These are phyloP conservation scores for Acidiella bohemica DNA, from an alignment of 495 filamentous ascomycete genomes.

Conservation along the genomic window DNA sequence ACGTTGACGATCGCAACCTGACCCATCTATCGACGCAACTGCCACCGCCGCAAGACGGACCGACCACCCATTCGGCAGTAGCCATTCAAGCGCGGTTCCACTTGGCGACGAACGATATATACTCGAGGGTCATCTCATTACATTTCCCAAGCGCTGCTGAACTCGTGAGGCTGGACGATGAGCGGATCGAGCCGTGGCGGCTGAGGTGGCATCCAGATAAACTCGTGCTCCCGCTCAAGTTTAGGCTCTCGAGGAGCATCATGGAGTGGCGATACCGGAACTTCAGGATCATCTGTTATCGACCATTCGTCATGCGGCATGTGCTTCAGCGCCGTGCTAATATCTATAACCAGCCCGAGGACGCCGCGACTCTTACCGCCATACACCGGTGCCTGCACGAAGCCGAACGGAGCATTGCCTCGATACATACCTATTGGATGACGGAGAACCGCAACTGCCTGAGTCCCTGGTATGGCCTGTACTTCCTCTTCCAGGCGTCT, in stretches of 20 bases:
- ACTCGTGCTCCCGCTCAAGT: not conserved
- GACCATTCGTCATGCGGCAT: constrained; percentile 12
- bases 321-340: constrained; percentile 3
- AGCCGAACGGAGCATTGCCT: constrained; percentile 22
- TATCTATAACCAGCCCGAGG: not conserved
- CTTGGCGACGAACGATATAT: constrained; percentile 10
- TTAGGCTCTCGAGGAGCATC: not conserved
- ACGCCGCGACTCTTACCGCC: not conserved
- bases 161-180: constrained; percentile 4
- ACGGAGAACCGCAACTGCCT: constrained; percentile 9
- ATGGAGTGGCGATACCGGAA: constrained; percentile 9
- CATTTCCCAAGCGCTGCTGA: constrained; percentile 7
- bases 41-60: constrained; percentile 14
- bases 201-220: not conserved
- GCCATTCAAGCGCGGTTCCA: constrained; percentile 6
- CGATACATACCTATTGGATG: constrained; percentile 21
- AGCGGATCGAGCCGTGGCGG: constrained; percentile 6
- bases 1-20: constrained; percentile 22
- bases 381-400: constrained; percentile 18
- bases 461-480: constrained; percentile 27
- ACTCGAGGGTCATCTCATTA: constrained; percentile 7
- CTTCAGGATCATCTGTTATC: constrained; percentile 21
- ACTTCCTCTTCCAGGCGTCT: constrained; percentile 30
- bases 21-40: constrained; percentile 10
- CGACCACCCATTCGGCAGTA: constrained; percentile 25